These are phyloP conservation scores for Metschnikowia reukaufii DNA, from an alignment of 805 yeast species.

Conservation along the genomic window DNA sequence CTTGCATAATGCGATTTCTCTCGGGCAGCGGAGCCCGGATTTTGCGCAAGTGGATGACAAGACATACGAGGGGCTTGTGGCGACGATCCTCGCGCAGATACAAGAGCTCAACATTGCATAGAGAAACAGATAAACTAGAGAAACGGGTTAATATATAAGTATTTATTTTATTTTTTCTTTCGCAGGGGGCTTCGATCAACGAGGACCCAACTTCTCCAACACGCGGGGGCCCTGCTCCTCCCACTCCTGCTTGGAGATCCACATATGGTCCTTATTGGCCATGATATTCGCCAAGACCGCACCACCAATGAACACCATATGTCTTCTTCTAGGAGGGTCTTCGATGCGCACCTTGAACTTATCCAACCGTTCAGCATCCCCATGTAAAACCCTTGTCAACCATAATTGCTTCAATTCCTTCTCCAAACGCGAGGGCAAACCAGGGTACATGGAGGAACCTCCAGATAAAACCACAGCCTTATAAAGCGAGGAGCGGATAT, in stretches of 20 bases:
- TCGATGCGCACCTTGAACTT: conserved; percentile 96
- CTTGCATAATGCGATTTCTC: conserved; percentile 73
- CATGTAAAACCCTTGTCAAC: conserved; percentile 84
- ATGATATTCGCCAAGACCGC: conserved; percentile 96
- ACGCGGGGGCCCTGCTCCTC: conserved; percentile 92
- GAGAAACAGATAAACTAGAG: conserved; percentile 4
- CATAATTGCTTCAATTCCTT: conserved; percentile 95
- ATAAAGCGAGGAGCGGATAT: conserved; percentile 82
- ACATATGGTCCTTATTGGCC: conserved; percentile 98
- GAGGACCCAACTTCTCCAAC: conserved; percentile 86
- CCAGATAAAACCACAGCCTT: conserved; percentile 94
- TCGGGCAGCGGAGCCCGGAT: conserved; percentile 52
- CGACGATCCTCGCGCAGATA: conserved; percentile 56
- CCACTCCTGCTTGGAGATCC: conserved; percentile 97
- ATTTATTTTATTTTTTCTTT: not conserved
- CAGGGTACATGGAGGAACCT: conserved; percentile 98
- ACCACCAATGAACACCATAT: conserved; percentile 98
- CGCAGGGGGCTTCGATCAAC: conserved; percentile 41
- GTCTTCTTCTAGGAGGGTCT: conserved; percentile 98
- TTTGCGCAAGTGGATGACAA: conserved; percentile 39
- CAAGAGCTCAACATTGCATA: conserved; percentile 35
- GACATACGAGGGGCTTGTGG: conserved; percentile 43
- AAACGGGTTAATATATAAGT: not conserved
- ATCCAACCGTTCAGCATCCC: conserved; percentile 81
- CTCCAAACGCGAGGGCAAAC: conserved; percentile 92